Evolutionary conservation across 495 filamentous ascomycete genomes (phyloP), one percentile per base, ranked within the genome.

Genomic region (Massariosphaeria phaeospora): DNA sequence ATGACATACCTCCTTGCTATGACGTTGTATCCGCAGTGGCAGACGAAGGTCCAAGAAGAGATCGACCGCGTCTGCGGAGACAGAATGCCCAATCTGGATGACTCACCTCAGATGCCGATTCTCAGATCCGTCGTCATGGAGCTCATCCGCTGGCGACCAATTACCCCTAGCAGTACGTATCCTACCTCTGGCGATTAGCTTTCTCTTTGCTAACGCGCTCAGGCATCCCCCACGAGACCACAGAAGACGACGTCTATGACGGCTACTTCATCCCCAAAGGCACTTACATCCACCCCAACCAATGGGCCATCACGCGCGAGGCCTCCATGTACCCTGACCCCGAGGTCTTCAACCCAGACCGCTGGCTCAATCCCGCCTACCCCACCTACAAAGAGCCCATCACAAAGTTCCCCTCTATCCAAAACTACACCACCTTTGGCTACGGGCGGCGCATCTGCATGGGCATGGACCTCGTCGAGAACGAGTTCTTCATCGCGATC

Each of bases 371-470:
- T 2, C 73, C 79, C 0, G 39, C 61, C 11, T 77, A 62, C 44
- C 71, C 78, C 1, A 79, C 76, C 8, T 81, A 73, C 66, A 70
- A 72, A 39, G 76, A 72, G 48, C 78, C 79, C 0, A 61, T 81
- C 0, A 70, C 69, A 0, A 33, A 65, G 25, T 69, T 75, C 61
- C 78, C 77, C 6, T 77, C 72, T 59, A 72, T 80, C 5, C 56
- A 66, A 24, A 73, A 73, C 34, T 75, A 72, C 63, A 75, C 71
- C 38, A 70, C 71, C 24, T 83, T 82, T 60, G 79, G 80, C 1
- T 80, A 74, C 64, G 80, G 80, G 1, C 69, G 74, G 2, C 74
- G 79, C 7, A 74, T 71, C 4, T 83, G 80, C 66, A 75, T 76
- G 30, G 79, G 80, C 3, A 53, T 75, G 21, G 71, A 75, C 33